Evolutionary conservation across 2,329 filamentous ascomycete species (phyloP).

Genomic region (Diaporthe australafricana): DNA sequence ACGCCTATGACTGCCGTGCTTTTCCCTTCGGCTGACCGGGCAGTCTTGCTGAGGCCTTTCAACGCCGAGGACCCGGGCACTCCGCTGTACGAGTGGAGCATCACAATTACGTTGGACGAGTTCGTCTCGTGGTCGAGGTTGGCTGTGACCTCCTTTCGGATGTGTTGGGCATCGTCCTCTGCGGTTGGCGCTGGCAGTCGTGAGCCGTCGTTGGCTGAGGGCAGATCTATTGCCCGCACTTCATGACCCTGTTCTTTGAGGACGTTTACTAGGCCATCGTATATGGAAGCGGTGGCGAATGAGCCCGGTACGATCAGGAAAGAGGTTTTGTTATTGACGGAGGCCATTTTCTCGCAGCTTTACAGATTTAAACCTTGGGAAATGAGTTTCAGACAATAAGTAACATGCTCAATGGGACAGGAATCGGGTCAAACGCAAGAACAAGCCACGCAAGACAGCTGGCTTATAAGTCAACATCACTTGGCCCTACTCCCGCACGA

Average conservation of each 20-base stretch:
- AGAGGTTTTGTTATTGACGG: not conserved
- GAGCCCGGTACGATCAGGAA: constrained; percentile 36
- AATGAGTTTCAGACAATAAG: too few relatives aligned
- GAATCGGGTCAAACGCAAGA: not conserved
- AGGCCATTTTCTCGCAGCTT: not conserved
- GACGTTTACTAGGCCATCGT: constrained; percentile 18
- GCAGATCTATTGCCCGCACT: constrained; percentile 26
- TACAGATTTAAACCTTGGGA: too few relatives aligned
- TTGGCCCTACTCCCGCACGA: not conserved
- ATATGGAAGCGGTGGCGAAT: constrained; percentile 23
- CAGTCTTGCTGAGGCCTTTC: constrained; percentile 42
- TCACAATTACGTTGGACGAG: constrained; percentile 42
- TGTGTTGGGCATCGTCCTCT: constrained; percentile 38
- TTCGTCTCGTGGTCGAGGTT: constrained; percentile 41
- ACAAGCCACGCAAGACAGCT: too few relatives aligned
- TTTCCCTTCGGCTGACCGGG: constrained; percentile 42
- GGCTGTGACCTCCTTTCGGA: constrained; percentile 30
- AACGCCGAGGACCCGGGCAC: constrained; percentile 45
- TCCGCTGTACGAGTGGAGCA: constrained; percentile 50
- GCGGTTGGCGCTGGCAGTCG: constrained; percentile 31
- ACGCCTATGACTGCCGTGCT: constrained; percentile 45
- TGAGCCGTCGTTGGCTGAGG: constrained; percentile 38
- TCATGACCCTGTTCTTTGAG: constrained; percentile 28
- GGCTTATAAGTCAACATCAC: not conserved
- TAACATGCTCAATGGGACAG: too few relatives aligned